Evolutionary conservation across 2,329 filamentous ascomycete genomes (phyloP).

Genomic region (Acrocalymma vagum): DNA sequence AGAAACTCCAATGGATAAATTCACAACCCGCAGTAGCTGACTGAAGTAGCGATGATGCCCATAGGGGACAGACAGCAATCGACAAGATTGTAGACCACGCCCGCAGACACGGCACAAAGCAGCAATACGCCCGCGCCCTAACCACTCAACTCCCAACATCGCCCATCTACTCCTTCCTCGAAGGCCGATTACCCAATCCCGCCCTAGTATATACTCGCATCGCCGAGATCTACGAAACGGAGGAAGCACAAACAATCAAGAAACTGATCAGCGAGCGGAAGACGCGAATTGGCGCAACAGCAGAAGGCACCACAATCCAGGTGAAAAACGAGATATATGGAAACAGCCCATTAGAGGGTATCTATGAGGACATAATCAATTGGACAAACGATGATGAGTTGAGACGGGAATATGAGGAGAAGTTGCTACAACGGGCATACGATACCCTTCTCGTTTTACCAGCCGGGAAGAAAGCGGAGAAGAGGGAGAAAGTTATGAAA

Average conservation of each 20-base stretch:
- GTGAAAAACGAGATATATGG: slow-evolving; percentile 86
- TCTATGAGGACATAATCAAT: slow-evolving; percentile 86
- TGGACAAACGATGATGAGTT: slow-evolving; percentile 90
- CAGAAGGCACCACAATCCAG: slow-evolving; percentile 83
- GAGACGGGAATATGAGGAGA: slow-evolving; percentile 87
- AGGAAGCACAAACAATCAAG: slow-evolving; percentile 90
- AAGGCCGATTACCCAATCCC: slow-evolving; percentile 83
- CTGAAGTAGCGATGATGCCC: slow-evolving; percentile 61
- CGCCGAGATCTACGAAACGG: slow-evolving; percentile 81
- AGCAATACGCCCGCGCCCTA: slow-evolving; percentile 80
- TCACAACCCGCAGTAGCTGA: slow-evolving; percentile 12
- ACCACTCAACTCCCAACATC: slow-evolving; percentile 80
- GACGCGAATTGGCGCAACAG: slow-evolving; percentile 83
- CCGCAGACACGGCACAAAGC: slow-evolving; percentile 73
- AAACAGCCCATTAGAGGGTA: slow-evolving; percentile 77
- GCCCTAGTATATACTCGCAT: slow-evolving; percentile 82
- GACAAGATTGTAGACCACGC: slow-evolving; percentile 82
- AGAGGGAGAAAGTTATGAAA: slow-evolving; percentile 76
- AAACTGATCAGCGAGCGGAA: slow-evolving; percentile 87
- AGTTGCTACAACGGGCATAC: slow-evolving; percentile 81
- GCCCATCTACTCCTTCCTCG: slow-evolving; percentile 80
- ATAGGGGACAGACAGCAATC: slow-evolving; percentile 69
- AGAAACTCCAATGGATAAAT: background rate
- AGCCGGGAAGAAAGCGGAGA: slow-evolving; percentile 71
- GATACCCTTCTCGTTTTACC: slow-evolving; percentile 78